Percentiles rank a stretch among this genome's conserved stretches.
phyloP scores from a whole-genome alignment of 1,284 basidiomycete species.

The Heterobasidion parviporum region DNA sequence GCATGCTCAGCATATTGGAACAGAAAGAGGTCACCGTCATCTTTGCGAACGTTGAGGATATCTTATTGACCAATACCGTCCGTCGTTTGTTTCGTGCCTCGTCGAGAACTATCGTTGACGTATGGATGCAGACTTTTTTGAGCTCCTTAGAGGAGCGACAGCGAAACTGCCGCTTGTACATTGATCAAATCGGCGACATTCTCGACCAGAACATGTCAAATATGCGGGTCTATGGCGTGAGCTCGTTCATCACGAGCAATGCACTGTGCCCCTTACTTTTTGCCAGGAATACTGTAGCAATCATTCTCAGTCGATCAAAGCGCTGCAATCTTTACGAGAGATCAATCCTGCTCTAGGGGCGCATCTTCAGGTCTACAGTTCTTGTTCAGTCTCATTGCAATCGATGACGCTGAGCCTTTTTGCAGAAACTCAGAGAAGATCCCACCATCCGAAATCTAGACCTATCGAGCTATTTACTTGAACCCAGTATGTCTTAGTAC shows the following conservation, averaged over 20 bases:
- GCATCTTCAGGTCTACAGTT: constrained; percentile 54
- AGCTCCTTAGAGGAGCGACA: constrained; percentile 87
- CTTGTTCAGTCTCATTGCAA: not conserved
- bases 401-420: constrained; percentile 1
- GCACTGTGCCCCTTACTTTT: not conserved
- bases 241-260: too few species aligned
- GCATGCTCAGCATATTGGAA: constrained; percentile 67
- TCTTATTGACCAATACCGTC: constrained; percentile 81
- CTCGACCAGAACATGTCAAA: constrained; percentile 66
- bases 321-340: constrained; percentile 69
- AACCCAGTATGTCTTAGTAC: constrained; percentile 68
- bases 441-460: constrained; percentile 78
- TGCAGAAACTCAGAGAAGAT: constrained; percentile 61
- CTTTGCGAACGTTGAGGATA: constrained; percentile 91
- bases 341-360: constrained; percentile 56
- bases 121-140: constrained; percentile 53
- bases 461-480: constrained; percentile 83
- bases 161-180: constrained; percentile 82
- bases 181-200: constrained; percentile 85
- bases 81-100: not conserved
- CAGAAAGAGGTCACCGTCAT: constrained; percentile 75
- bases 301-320: constrained; percentile 73
- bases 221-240: constrained; percentile 76
- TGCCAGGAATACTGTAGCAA: constrained; percentile 85
- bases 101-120: constrained; percentile 7